phyloP scores from a whole-genome alignment of 495 filamentous ascomycete species.

The Hypoxylon lienhwacheense region DNA sequence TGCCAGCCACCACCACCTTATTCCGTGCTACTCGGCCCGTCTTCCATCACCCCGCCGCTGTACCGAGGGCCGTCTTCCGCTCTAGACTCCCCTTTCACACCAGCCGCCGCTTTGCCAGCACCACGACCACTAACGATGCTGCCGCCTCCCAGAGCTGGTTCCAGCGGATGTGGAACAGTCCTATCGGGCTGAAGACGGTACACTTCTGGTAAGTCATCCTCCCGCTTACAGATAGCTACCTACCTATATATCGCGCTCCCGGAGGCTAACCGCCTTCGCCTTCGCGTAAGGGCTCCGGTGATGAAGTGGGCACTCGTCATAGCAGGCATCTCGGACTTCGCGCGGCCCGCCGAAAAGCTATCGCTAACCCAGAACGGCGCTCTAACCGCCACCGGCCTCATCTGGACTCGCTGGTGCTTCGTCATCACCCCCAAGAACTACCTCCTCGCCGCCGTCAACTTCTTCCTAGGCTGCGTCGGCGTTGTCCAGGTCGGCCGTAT shows the following conservation, averaged over 20 bases:
- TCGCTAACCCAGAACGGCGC: constrained; percentile 89
- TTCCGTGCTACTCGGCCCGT: constrained; percentile 56
- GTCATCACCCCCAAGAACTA: constrained; percentile 92
- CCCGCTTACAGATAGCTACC: not conserved
- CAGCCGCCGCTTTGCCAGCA: constrained; percentile 68
- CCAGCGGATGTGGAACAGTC: constrained; percentile 81
- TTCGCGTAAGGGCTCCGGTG: constrained; percentile 75
- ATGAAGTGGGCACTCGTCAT: constrained; percentile 98
- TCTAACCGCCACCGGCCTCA: constrained; percentile 82
- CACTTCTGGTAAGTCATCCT: constrained; percentile 79
- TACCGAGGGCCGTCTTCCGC: constrained; percentile 51
- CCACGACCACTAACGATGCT: constrained; percentile 45
- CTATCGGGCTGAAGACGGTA: constrained; percentile 89
- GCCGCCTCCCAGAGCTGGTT: constrained; percentile 59
- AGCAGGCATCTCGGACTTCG: constrained; percentile 88
- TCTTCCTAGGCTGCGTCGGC: constrained; percentile 91
- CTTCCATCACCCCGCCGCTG: constrained; percentile 45
- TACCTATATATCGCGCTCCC: constrained; percentile 3
- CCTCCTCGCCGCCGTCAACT: constrained; percentile 93
- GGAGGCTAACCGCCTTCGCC: not conserved
- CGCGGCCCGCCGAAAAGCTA: constrained; percentile 87
- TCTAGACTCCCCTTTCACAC: constrained; percentile 52
- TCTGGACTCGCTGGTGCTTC: constrained; percentile 99
- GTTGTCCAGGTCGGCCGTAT: constrained; percentile 80
- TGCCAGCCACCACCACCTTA: constrained; percentile 45